Conservation (phyloP, 768 basidiomycete species). For the Russula lepida region DNA sequence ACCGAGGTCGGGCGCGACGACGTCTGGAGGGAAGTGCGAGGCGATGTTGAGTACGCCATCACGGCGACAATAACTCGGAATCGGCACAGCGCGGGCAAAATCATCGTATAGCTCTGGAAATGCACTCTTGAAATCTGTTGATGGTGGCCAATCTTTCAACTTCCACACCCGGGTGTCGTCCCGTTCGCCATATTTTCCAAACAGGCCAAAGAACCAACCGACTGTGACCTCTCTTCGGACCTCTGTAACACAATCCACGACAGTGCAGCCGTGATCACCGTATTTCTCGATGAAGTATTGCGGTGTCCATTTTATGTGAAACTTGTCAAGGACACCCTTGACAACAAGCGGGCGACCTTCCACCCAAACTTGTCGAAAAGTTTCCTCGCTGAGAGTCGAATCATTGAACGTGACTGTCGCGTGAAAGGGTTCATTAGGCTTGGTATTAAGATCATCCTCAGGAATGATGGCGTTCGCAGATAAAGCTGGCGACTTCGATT, state of each 20-base stretch:
- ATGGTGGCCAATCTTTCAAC: constrained; percentile 76
- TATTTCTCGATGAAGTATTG: constrained; percentile 68
- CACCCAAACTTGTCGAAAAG: constrained; percentile 64
- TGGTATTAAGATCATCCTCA: constrained; percentile 21
- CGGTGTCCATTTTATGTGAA: constrained; percentile 73
- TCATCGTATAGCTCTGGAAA: constrained; percentile 85
- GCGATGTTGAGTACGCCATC: constrained; percentile 85
- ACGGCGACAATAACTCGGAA: constrained; percentile 80
- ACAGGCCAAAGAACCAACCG: constrained; percentile 15
- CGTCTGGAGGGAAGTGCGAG: constrained; percentile 80
- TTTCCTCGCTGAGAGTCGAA: constrained; percentile 43
- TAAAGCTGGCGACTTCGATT: constrained; percentile 7
- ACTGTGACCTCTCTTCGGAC: constrained; percentile 12
- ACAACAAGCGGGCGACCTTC: constrained; percentile 73
- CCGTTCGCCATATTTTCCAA: constrained; percentile 28
- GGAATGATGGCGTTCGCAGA: not conserved
- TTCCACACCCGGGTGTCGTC: constrained; percentile 52
- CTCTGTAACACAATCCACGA: constrained; percentile 34
- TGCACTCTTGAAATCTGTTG: constrained; percentile 69
- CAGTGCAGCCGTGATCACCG: constrained; percentile 52
- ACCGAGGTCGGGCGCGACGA: constrained; percentile 74
- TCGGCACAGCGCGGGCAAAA: constrained; percentile 73
- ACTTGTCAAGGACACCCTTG: constrained; percentile 51
- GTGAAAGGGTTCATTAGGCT: constrained; percentile 30
- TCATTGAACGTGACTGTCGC: constrained; percentile 40